Evolutionary conservation across 805 yeast genomes (phyloP).

Genomic region (Candida xiaguanensis): DNA sequence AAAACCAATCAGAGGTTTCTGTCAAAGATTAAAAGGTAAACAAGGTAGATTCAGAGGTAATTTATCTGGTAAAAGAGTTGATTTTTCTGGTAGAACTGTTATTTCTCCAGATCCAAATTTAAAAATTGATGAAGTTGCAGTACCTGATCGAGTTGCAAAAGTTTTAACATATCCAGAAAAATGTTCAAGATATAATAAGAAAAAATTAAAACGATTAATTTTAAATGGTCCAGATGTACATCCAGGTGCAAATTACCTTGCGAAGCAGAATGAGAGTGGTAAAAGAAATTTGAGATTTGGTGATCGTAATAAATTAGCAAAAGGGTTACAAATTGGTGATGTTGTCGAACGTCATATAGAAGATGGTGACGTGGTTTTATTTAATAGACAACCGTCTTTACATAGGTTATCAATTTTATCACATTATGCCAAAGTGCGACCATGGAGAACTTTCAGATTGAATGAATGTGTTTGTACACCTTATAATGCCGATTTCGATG

Average conservation of each 20-base stretch:
- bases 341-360: constrained; percentile 94
- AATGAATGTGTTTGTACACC: constrained; percentile 99
- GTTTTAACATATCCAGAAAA: constrained; percentile 94
- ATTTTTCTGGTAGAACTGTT: constrained; percentile 96
- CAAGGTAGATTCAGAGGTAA: constrained; percentile 99
- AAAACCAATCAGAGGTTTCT: constrained; percentile 87
- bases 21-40: constrained; percentile 96
- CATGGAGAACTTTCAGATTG: constrained; percentile 96
- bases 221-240: constrained; percentile 82
- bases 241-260: constrained; percentile 94
- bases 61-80: constrained; percentile 96
- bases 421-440: constrained; percentile 93
- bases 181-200: constrained; percentile 82
- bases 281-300: constrained; percentile 89
- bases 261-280: constrained; percentile 78
- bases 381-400: constrained; percentile 96
- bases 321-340: constrained; percentile 78
- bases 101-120: constrained; percentile 98
- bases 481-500: constrained; percentile 98
- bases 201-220: constrained; percentile 70
- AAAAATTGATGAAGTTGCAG: constrained; percentile 95
- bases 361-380: constrained; percentile 93
- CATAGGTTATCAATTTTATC: constrained; percentile 92
- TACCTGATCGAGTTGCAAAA: constrained; percentile 95
- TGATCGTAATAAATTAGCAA: constrained; percentile 74